These are phyloP conservation scores for Tuber umbilicatum DNA, from an alignment of 495 filamentous ascomycete species.

Conservation along the genomic window DNA sequence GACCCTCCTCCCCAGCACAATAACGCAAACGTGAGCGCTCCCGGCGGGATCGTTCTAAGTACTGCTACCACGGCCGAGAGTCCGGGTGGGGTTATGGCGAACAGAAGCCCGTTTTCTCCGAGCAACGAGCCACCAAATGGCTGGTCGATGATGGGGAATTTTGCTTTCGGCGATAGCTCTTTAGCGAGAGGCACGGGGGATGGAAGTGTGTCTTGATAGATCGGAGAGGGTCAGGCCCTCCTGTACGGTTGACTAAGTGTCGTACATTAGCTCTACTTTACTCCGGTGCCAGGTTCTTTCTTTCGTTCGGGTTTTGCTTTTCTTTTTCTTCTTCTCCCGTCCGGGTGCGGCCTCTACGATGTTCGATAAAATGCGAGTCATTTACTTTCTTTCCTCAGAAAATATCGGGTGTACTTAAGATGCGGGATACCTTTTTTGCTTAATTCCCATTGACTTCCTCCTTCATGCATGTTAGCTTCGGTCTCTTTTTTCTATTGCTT, in stretches of 20 bases:
- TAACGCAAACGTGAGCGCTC: slow-evolving; percentile 13
- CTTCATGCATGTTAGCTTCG: background rate
- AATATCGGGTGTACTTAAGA: background rate
- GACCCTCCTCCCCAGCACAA: slow-evolving; percentile 29
- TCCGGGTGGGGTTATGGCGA: slow-evolving; percentile 20
- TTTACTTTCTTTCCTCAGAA: background rate
- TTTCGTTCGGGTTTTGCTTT: slow-evolving; percentile 17
- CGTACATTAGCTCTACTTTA: background rate
- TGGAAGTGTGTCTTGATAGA: slow-evolving; percentile 9
- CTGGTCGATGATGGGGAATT: slow-evolving; percentile 22
- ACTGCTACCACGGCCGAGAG: slow-evolving; percentile 20
- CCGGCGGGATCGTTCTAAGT: slow-evolving; percentile 14
- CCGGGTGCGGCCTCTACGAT: background rate
- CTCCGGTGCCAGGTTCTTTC: slow-evolving; percentile 9
- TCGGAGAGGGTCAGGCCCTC: background rate
- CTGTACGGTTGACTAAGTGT: background rate
- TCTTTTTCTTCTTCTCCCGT: slow-evolving; percentile 13
- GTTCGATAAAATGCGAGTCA: slow-evolving; percentile 4
- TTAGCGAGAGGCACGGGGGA: slow-evolving; percentile 32
- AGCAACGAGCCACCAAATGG: slow-evolving; percentile 21
- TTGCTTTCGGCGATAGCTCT: slow-evolving; percentile 30
- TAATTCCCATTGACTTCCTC: background rate
- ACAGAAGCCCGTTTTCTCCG: slow-evolving; percentile 20
- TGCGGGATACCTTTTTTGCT: background rate
- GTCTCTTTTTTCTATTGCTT: background rate